A percentile compares a stretch with the other conserved stretches of the same genome.
Conservation (phyloP, 352 stramenopile species). For the Phytophthora fragariae region DNA sequence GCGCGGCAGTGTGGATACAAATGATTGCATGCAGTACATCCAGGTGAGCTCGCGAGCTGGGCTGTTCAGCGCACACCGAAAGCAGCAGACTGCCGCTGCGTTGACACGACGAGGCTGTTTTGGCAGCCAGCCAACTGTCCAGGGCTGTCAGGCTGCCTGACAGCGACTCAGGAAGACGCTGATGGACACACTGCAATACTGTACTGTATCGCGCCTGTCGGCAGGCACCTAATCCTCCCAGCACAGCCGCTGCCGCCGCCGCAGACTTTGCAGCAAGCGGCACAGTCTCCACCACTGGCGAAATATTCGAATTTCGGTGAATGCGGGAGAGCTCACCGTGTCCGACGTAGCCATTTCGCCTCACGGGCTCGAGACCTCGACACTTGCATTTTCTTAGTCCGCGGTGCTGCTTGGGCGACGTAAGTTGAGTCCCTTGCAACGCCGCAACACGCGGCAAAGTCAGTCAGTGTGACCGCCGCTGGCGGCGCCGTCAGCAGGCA, state of each 20-base stretch:
- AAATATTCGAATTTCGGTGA: constrained; percentile 28
- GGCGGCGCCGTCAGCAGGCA: not conserved
- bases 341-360: not conserved
- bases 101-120: constrained; percentile 7
- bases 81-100: constrained; percentile 2
- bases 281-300: constrained; percentile 21
- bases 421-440: constrained; percentile 7
- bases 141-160: not conserved
- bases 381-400: constrained; percentile 20
- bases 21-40: not conserved
- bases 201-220: not conserved
- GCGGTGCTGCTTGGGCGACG: not conserved
- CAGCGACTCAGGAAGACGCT: not conserved
- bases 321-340: constrained; percentile 4
- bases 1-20: not conserved
- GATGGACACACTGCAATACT: constrained; percentile 1
- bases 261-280: not conserved
- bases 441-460: constrained; percentile 8
- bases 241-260: not conserved
- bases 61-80: constrained; percentile 16
- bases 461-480: not conserved
- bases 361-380: not conserved
- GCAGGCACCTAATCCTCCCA: not conserved
- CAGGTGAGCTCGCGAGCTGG: too few relatives aligned
- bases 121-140: not conserved